Evolutionary conservation across 139 green algal genomes (phyloP).

Genomic region (Auxenochlorella pyrenoidosa): DNA sequence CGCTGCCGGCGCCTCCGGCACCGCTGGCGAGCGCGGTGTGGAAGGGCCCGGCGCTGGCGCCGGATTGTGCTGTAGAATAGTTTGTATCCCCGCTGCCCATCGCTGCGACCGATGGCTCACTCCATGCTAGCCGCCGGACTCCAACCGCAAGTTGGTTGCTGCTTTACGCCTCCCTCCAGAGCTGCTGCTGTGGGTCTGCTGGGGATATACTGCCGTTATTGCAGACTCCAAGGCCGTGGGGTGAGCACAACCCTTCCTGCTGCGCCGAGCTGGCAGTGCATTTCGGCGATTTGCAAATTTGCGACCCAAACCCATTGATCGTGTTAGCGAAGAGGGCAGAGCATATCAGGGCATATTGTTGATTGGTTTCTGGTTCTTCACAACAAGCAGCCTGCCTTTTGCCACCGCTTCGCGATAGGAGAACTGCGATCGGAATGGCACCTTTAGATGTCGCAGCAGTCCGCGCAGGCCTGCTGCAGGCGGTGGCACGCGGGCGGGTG

Average conservation of each 20-base stretch:
- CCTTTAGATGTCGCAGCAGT: not conserved
- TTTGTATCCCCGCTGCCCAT: not conserved
- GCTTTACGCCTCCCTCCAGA: not conserved
- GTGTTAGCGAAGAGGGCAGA: no score
- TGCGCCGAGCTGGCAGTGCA: no score
- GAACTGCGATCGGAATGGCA: not conserved
- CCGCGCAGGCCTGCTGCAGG: not conserved
- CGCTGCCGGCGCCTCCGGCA: not conserved
- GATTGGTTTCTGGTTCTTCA: no score
- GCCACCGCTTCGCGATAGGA: no score
- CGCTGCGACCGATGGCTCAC: no score
- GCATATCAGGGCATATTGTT: no score
- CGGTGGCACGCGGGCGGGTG: not conserved
- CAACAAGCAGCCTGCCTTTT: no score
- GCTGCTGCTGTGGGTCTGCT: not conserved
- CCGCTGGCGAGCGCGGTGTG: not conserved
- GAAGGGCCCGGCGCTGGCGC: not conserved
- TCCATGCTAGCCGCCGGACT: not conserved
- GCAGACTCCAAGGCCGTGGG: not conserved
- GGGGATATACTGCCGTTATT: no score
- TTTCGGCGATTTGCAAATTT: no score
- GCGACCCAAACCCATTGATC: no score
- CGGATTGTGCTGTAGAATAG: not conserved
- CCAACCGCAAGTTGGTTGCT: not conserved
- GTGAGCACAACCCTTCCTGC: not conserved